These are phyloP conservation scores for Pterocarpus macrocarpus DNA, from an alignment of 306 rosid species.

Conservation along the genomic window DNA sequence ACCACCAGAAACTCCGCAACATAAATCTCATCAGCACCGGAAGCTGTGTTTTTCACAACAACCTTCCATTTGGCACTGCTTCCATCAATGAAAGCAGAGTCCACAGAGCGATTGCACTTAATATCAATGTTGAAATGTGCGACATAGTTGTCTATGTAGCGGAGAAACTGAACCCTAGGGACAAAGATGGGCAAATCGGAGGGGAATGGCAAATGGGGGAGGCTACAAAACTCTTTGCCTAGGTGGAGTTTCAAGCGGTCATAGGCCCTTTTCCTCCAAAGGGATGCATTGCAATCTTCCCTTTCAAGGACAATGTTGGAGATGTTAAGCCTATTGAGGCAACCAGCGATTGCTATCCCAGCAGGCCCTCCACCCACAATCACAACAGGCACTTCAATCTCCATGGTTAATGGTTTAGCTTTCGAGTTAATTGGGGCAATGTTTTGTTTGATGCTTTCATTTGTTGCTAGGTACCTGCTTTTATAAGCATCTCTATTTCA, in stretches of 20 bases:
- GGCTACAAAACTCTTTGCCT: constrained; percentile 63
- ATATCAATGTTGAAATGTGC: constrained; percentile 41
- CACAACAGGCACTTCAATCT: constrained; percentile 57
- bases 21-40: constrained; percentile 44
- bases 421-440: too few relatives aligned
- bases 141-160: constrained; percentile 64
- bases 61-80: constrained; percentile 53
- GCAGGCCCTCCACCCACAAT: constrained; percentile 78
- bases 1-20: constrained; percentile 58
- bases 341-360: constrained; percentile 69
- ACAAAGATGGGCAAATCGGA: constrained; percentile 50
- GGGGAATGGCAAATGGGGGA: constrained; percentile 66
- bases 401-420: constrained; percentile 13
- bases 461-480: neutral
- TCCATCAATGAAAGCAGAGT: constrained; percentile 37
- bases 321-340: constrained; percentile 59
- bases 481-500: too few relatives aligned
- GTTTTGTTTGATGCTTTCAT: neutral
- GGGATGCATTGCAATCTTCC: constrained; percentile 66
- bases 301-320: constrained; percentile 61
- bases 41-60: constrained; percentile 14
- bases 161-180: constrained; percentile 54
- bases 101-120: constrained; percentile 41
- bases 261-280: constrained; percentile 71
- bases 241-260: constrained; percentile 77